These are phyloP conservation scores for Boletus edulis DNA, from an alignment of 768 basidiomycete species.

Conservation along the genomic window DNA sequence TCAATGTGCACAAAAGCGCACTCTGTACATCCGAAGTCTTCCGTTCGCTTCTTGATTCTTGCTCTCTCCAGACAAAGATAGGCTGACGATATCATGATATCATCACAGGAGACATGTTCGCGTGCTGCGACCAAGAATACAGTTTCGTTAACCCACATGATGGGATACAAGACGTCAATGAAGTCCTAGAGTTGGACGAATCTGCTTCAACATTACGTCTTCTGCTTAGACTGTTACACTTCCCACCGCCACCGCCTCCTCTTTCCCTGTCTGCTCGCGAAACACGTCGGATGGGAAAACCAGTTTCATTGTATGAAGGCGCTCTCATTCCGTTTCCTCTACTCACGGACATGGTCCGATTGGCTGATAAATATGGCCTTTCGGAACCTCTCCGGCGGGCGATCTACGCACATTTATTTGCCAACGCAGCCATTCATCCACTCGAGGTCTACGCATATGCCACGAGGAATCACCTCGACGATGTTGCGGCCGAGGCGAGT, in stretches of 20 bases:
- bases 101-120: slow-evolving; percentile 64
- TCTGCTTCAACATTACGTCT: slow-evolving; percentile 43
- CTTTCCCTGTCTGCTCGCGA: slow-evolving; percentile 26
- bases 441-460: slow-evolving; percentile 65
- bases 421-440: slow-evolving; percentile 48
- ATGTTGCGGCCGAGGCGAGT: slow-evolving; percentile 56
- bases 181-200: slow-evolving; percentile 56
- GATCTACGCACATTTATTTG: slow-evolving; percentile 51
- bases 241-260: slow-evolving; percentile 47
- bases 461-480: slow-evolving; percentile 38
- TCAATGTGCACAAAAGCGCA: slow-evolving; percentile 47
- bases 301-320: slow-evolving; percentile 31
- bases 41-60: slow-evolving; percentile 39
- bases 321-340: slow-evolving; percentile 65
- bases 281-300: slow-evolving; percentile 30
- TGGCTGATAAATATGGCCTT: slow-evolving; percentile 68
- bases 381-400: slow-evolving; percentile 41
- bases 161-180: slow-evolving; percentile 22
- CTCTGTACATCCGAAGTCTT: slow-evolving; percentile 62
- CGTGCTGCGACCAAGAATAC: slow-evolving; percentile 45
- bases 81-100: slow-evolving; percentile 8
- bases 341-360: slow-evolving; percentile 50
- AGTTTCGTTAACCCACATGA: slow-evolving; percentile 7
- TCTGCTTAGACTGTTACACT: slow-evolving; percentile 57
- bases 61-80: neutral